phyloP scores from a whole-genome alignment of 2,329 filamentous ascomycete species.

The Penicillium sp. region DNA sequence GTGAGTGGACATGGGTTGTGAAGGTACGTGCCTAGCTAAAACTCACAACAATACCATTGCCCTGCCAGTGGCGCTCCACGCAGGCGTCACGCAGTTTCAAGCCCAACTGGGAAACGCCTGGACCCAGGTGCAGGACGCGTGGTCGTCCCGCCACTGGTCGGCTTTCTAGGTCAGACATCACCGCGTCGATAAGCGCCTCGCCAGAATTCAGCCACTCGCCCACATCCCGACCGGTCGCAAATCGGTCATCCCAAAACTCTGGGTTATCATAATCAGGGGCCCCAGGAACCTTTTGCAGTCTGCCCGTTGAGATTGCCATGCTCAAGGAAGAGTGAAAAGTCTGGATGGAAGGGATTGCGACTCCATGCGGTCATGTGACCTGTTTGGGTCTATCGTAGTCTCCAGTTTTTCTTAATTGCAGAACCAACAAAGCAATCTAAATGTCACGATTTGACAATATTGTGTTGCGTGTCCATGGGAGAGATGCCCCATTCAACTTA shows the following conservation, averaged over 20 bases:
- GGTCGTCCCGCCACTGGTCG: conserved; percentile 14
- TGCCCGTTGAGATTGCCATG: conserved; percentile 17
- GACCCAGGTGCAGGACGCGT: conserved; percentile 35
- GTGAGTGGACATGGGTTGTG: background rate
- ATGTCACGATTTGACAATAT: too few relatives aligned
- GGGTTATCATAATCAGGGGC: conserved; percentile 37
- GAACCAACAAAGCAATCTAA: too few relatives aligned
- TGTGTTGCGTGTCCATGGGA: too few relatives aligned
- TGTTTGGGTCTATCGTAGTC: too few relatives aligned
- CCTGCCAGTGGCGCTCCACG: conserved; percentile 26
- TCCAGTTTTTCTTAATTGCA: too few relatives aligned
- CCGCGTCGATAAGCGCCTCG: conserved; percentile 30
- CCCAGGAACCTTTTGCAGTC: conserved; percentile 23
- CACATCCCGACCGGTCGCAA: conserved; percentile 37
- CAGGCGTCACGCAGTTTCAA: conserved; percentile 31
- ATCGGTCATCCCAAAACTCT: conserved; percentile 35
- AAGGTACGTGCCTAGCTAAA: background rate
- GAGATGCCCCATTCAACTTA: too few relatives aligned
- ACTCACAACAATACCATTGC: conserved; percentile 35
- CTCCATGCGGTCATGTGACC: conserved; percentile 1
- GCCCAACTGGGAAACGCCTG: conserved; percentile 35
- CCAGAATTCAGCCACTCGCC: conserved; percentile 41
- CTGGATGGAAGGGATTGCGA: background rate
- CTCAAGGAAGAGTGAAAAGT: background rate
- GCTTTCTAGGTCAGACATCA: conserved; percentile 26